A percentile compares a stretch with the other conserved stretches of the same genome.
These are phyloP conservation scores for Pythium dissotocum DNA, from an alignment of 352 stramenopile species.

Conservation along the genomic window DNA sequence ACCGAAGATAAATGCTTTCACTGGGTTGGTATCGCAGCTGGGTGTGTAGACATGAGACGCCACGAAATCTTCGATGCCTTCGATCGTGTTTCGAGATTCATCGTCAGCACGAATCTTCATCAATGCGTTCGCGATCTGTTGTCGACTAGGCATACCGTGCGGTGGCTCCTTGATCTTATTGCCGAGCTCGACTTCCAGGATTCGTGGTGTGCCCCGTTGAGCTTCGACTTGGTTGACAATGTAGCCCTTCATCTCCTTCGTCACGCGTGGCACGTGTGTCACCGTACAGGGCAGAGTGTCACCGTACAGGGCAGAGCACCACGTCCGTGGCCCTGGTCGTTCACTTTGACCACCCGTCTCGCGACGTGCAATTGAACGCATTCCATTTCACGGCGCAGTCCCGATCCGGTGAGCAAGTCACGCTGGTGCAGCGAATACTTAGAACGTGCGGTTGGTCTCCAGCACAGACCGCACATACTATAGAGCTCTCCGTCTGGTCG, in stretches of 20 bases:
- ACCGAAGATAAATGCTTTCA: conserved; percentile 3
- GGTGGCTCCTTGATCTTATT: too few relatives aligned
- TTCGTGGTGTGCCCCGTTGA: too few relatives aligned
- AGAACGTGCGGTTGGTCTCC: neutral
- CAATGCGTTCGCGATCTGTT: conserved; percentile 6
- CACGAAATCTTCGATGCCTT: conserved; percentile 4
- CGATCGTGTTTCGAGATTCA: conserved; percentile 1
- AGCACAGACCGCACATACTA: conserved; percentile 1
- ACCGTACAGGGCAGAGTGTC: too few relatives aligned
- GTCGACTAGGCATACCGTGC: too few relatives aligned
- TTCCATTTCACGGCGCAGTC: conserved; percentile 13
- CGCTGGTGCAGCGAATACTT: too few relatives aligned
- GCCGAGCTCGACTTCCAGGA: too few relatives aligned
- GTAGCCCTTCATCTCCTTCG: too few relatives aligned
- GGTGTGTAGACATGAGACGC: conserved; percentile 1
- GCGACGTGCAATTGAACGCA: neutral
- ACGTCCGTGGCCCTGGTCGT: too few relatives aligned
- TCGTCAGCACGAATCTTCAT: conserved; percentile 4
- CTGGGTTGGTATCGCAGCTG: neutral
- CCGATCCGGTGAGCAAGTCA: neutral
- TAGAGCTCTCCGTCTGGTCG: neutral
- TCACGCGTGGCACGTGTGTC: too few relatives aligned
- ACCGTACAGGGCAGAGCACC: too few relatives aligned
- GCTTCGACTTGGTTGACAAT: too few relatives aligned
- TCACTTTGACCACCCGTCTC: conserved; percentile 10